These are phyloP conservation scores for Chara braunii DNA, from an alignment of 139 green algal genomes.

Conservation along the genomic window DNA sequence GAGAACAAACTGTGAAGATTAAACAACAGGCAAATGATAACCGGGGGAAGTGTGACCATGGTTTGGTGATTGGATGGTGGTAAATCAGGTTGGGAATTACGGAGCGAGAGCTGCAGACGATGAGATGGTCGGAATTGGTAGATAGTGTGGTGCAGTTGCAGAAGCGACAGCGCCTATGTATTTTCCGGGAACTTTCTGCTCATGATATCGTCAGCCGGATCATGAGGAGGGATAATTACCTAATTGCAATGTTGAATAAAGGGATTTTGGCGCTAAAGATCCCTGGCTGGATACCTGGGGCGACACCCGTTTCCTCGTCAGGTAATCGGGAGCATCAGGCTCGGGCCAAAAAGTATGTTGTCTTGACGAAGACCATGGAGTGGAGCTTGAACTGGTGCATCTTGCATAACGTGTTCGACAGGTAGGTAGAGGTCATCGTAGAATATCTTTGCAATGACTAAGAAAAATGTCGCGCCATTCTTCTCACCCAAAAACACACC, in stretches of 20 bases:
- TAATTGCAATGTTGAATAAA: constrained; percentile 79
- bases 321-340: background rate
- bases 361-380: constrained; percentile 88
- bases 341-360: background rate
- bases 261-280: constrained; percentile 60
- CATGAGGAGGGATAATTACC: constrained; percentile 93
- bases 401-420: constrained; percentile 43
- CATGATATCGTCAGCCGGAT: constrained; percentile 81
- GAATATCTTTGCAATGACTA: too few relatives aligned
- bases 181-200: constrained; percentile 70
- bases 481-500: too few relatives aligned
- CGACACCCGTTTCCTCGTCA: background rate
- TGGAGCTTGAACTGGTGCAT: constrained; percentile 83
- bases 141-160: constrained; percentile 74
- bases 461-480: too few relatives aligned
- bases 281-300: constrained; percentile 38
- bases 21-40: too few relatives aligned
- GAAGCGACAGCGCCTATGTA: constrained; percentile 62
- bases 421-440: constrained; percentile 18
- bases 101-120: constrained; percentile 55
- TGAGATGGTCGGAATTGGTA: constrained; percentile 82
- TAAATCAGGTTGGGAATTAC: constrained; percentile 8
- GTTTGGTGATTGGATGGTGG: too few relatives aligned
- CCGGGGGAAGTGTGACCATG: too few relatives aligned
- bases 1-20: too few relatives aligned